Evolutionary conservation across 2,329 filamentous ascomycete species (phyloP), one percentile per base, ranked within the genome.

Genomic region (Allantophomopsis cytisporea): DNA sequence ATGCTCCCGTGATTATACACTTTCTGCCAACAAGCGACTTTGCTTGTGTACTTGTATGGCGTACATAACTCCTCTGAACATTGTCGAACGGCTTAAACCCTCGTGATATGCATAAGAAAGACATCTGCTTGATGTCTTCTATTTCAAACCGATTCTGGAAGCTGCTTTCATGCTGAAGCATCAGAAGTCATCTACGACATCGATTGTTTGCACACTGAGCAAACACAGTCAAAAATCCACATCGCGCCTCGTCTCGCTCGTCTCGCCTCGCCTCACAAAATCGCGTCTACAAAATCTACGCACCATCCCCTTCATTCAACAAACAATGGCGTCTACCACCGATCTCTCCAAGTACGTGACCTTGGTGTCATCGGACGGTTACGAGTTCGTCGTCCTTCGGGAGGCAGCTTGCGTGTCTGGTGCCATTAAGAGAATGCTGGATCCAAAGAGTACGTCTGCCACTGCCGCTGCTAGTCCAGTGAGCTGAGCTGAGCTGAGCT

Each of bases 381-480:
- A 76, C 56, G 81, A 86, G 62, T 88, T 84, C 55, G 74, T 83
- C 46, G 69, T 88, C 38, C 65, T 82, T 40, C 76, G 82, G 39
- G 79, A 83, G 37, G 78, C 81, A 2, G 76, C 81, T 43, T 66
- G 74, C 52, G 65, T 83, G 52, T 83, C 80, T 49, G 76, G 76
- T 28, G 72, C 78, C 42, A 80, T 89, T 61, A 81, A 76, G 61
- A 71, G 76, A 56, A 86, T 85, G 73, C 63, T 89, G 43, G 78
- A 85, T 51, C 73, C 77, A 13, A 68, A 70, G 49, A 80, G 79
- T 80, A 58, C 50, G 64, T 52, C 32, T 39, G 35, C 35, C 18
- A 14, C 33, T 17, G 28, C 32, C 41, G 18, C 23, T 28, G 11
- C 23, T 28, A 28, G 11, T 28, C 23, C 23, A 28, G 23, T 12